A percentile compares a stretch with the other conserved stretches of the same genome.
Evolutionary conservation across 306 rosid genomes (phyloP).

Genomic region (Arachis hypogaea): DNA sequence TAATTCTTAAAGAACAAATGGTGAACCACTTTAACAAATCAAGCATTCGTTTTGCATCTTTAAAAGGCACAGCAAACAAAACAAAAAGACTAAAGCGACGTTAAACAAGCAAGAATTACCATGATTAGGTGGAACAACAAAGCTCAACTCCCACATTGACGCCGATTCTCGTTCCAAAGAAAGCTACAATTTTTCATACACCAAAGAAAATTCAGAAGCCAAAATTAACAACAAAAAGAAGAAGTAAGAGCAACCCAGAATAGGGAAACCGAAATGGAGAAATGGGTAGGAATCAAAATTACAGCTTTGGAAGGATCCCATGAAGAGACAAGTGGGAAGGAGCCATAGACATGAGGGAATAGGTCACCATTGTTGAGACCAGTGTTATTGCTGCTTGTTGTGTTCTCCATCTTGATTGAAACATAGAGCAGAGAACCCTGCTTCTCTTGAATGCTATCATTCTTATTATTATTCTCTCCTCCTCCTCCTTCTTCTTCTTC

Average conservation of each 20-base stretch:
- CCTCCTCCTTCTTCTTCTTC: slow-evolving; percentile 15
- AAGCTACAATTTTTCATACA: slow-evolving; percentile 50
- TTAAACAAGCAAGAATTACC: slow-evolving; percentile 50
- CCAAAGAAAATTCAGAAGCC: slow-evolving; percentile 1
- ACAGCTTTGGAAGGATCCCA: slow-evolving; percentile 88
- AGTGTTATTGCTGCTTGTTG: slow-evolving; percentile 31
- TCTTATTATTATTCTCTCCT: no score
- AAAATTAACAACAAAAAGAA: not conserved
- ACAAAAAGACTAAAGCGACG: not conserved
- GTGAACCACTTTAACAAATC: not conserved
- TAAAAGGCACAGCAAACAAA: not conserved
- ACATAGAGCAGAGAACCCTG: slow-evolving; percentile 75
- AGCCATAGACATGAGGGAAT: slow-evolving; percentile 82
- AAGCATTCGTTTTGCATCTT: not conserved
- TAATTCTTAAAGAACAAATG: not conserved
- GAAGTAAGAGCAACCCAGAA: slow-evolving; percentile 9
- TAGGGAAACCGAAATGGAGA: not conserved
- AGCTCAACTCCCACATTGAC: slow-evolving; percentile 96
- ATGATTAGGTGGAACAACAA: slow-evolving; percentile 94
- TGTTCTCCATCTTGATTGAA: slow-evolving; percentile 87
- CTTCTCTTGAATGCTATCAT: slow-evolving; percentile 52
- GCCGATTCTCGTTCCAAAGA: slow-evolving; percentile 86
- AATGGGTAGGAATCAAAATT: slow-evolving; percentile 30
- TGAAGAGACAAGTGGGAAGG: slow-evolving; percentile 75
- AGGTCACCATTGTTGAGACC: slow-evolving; percentile 56